Conservation (phyloP, 768 basidiomycete genomes). For the Gautieria morchelliformis region DNA sequence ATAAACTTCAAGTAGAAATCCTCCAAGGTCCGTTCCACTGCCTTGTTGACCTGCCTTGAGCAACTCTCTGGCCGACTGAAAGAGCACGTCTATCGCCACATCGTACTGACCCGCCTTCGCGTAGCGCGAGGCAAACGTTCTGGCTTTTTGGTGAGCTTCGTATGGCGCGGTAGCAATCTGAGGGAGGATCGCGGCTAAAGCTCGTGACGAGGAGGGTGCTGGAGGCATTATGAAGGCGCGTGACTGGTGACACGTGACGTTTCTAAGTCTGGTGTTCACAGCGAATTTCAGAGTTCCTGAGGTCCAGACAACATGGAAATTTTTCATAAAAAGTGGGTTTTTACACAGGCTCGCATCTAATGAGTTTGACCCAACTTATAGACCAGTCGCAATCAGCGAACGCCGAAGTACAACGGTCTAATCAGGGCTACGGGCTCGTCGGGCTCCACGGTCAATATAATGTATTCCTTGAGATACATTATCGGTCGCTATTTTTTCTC, state of each 20-base stretch:
- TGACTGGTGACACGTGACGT: not conserved
- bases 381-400: too few relatives aligned
- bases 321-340: too few relatives aligned
- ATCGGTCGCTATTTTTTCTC: not conserved
- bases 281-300: not conserved
- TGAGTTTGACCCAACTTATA: too few relatives aligned
- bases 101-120: constrained; percentile 64
- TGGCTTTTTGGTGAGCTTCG: constrained; percentile 93
- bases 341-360: too few relatives aligned
- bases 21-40: constrained; percentile 79
- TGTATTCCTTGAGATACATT: too few relatives aligned
- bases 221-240: constrained; percentile 7
- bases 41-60: constrained; percentile 83
- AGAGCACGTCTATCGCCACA: constrained; percentile 87
- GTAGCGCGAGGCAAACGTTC: constrained; percentile 88
- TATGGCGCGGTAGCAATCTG: constrained; percentile 70
- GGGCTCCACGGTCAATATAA: too few relatives aligned
- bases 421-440: too few relatives aligned
- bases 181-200: constrained; percentile 67
- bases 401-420: too few relatives aligned
- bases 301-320: not conserved
- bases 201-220: constrained; percentile 42
- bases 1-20: constrained; percentile 78
- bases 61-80: constrained; percentile 80
- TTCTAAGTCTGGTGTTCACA: too few relatives aligned